Evolutionary conservation across 2,329 filamentous ascomycete genomes (phyloP).

Genomic region (Talaromyces sp.): DNA sequence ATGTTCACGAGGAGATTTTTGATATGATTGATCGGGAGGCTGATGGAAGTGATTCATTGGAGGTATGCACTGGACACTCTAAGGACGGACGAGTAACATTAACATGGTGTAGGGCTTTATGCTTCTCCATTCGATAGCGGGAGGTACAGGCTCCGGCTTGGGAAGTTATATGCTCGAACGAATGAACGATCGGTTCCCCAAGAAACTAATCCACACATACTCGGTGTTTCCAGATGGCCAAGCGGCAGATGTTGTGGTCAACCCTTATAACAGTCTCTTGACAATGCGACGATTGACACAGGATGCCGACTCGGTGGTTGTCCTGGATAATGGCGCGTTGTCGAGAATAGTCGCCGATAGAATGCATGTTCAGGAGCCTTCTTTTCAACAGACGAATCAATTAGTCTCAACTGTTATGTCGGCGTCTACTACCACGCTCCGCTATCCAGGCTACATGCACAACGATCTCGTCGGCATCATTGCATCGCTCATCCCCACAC

Average conservation of each 20-base stretch:
- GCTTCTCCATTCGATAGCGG: constrained; percentile 96
- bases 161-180: constrained; percentile 92
- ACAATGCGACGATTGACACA: constrained; percentile 88
- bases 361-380: constrained; percentile 90
- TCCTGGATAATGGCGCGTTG: constrained; percentile 91
- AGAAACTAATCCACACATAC: constrained; percentile 99
- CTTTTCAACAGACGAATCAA: constrained; percentile 96
- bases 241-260: constrained; percentile 88
- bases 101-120: constrained; percentile 72
- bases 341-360: constrained; percentile 92
- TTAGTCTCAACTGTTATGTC: constrained; percentile 98
- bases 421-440: constrained; percentile 89
- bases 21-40: constrained; percentile 99
- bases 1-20: constrained; percentile 93
- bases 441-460: constrained; percentile 99
- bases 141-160: constrained; percentile 92
- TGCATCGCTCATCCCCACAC: constrained; percentile 92
- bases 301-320: constrained; percentile 93
- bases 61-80: constrained; percentile 54
- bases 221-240: constrained; percentile 96
- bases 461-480: constrained; percentile 98
- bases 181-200: constrained; percentile 95
- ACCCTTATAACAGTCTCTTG: constrained; percentile 95
- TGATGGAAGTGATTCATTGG: constrained; percentile 93
- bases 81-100: not conserved